A percentile compares a stretch with the other conserved stretches of the same genome.
Evolutionary conservation across 2,329 filamentous ascomycete species (phyloP).

Genomic region (Colletotrichum filicis): DNA sequence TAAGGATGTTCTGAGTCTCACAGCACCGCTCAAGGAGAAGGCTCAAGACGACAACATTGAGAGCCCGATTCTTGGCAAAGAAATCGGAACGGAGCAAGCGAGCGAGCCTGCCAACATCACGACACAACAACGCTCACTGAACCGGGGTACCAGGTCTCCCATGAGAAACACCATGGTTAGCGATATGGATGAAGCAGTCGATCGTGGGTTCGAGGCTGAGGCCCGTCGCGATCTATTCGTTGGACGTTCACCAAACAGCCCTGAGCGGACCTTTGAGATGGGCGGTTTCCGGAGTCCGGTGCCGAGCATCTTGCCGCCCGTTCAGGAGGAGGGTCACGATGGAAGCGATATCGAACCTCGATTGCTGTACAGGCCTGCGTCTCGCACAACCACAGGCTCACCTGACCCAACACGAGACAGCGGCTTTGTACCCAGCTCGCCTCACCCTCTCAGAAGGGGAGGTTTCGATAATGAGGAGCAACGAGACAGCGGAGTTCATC

Average conservation of each 20-base stretch:
- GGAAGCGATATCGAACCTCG: constrained; percentile 49
- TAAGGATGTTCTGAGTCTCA: constrained; percentile 28
- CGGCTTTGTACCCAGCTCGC: constrained; percentile 58
- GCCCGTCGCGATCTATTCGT: constrained; percentile 38
- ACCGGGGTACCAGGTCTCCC: not conserved
- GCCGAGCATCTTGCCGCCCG: constrained; percentile 59
- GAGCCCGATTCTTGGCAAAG: constrained; percentile 51
- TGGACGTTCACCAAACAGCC: constrained; percentile 25
- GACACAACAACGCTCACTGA: not conserved
- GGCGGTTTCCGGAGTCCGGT: constrained; percentile 55
- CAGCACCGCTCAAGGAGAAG: constrained; percentile 35
- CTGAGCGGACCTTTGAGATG: constrained; percentile 32
- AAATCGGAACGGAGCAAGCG: not conserved
- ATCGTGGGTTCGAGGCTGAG: constrained; percentile 43
- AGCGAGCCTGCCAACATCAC: not conserved
- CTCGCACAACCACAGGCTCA: constrained; percentile 37
- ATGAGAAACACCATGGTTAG: constrained; percentile 20
- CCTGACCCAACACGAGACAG: constrained; percentile 60
- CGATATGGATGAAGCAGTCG: constrained; percentile 35
- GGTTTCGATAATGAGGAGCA: constrained; percentile 47
- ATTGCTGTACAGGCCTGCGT: constrained; percentile 26
- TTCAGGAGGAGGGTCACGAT: constrained; percentile 63
- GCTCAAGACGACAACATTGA: constrained; percentile 46
- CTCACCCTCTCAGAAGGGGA: constrained; percentile 51
- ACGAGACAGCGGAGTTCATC: constrained; percentile 68